Evolutionary conservation across 495 filamentous ascomycete species (phyloP).

Genomic region (Chaetomium fimeti): DNA sequence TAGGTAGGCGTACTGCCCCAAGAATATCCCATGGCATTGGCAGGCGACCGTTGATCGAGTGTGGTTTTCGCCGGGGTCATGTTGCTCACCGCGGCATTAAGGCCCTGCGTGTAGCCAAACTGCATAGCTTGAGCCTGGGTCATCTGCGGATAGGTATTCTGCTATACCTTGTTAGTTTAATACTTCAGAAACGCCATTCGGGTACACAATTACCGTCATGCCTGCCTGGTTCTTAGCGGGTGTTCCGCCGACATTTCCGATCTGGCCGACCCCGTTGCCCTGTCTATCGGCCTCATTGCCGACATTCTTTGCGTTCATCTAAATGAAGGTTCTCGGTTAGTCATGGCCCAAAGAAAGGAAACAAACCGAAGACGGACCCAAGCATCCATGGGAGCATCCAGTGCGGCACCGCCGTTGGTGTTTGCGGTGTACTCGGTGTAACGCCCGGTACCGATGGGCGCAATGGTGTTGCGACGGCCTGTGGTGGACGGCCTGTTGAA

Average conservation of each 20-base stretch:
- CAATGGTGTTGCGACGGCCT: constrained; percentile 12
- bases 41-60: not conserved
- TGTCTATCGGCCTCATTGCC: not conserved
- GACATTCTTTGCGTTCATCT: not conserved
- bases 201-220: not conserved
- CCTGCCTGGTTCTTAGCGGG: not conserved
- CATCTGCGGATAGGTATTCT: not conserved
- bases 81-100: not conserved
- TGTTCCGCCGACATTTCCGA: not conserved
- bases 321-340: not conserved
- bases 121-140: not conserved
- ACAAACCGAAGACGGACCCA: not conserved
- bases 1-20: constrained; percentile 9
- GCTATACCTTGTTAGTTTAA: not conserved
- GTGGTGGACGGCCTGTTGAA: not conserved
- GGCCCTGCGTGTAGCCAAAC: not conserved
- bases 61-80: not conserved
- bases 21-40: not conserved
- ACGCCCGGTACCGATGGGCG: constrained; percentile 18
- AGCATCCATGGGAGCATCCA: not conserved
- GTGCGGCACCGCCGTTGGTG: not conserved
- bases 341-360: too few species aligned
- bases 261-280: not conserved
- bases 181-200: not conserved
- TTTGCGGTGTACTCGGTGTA: not conserved